Base-by-base conservation (phyloP, 345 rosid species). In the Cochlearia excelsa region DNA sequence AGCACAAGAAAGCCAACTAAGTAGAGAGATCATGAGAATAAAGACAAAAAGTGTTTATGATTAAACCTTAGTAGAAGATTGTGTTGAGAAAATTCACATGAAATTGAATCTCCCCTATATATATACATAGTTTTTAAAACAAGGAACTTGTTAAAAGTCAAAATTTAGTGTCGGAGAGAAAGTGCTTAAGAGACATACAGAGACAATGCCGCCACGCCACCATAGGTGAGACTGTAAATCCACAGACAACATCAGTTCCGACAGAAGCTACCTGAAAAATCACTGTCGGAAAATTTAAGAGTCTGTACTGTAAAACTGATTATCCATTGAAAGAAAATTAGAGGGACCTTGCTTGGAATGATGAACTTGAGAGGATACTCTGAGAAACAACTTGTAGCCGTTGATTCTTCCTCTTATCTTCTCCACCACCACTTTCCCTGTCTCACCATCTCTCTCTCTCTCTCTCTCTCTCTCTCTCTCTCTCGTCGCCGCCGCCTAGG, bases 191-290 rank as follows among this genome's bases (percentile, higher is more conserved):
- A 43, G 69, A 39, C 56, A 28, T 80, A 92, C 99, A 67, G 94
- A 89, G 65, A 93, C 97, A 67, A 89, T 78, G 61, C 99, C n/a
- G n/a, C n/a, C n/a, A n/a, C 97, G 56, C 96, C 99, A 10, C 99
- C 99, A 67, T 84, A 93, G 50, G 89, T 82, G 75, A 93, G 81
- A 61, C 77, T 73, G 72, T 93, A 93, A 75, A 89, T 75, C 97
- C n/a, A n/a, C 97, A 93, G 58, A 78, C 88, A 60, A 85, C 87
- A 75, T 93, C 97, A 47, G 59, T 79, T 67, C 73, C 53, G 23
- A 80, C 82, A 51, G 89, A 71, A 81, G 82, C 95, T 76, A 71
- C 97, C 98, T 92, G 81, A 38, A 48, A 65, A n/a, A n/a, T n/a
- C n/a, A n/a, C 38, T 60, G 5, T 59, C 45, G 4, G 39, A 16